Conservation (phyloP, 129 eudicot genomes). For the Calendula officinalis region DNA sequence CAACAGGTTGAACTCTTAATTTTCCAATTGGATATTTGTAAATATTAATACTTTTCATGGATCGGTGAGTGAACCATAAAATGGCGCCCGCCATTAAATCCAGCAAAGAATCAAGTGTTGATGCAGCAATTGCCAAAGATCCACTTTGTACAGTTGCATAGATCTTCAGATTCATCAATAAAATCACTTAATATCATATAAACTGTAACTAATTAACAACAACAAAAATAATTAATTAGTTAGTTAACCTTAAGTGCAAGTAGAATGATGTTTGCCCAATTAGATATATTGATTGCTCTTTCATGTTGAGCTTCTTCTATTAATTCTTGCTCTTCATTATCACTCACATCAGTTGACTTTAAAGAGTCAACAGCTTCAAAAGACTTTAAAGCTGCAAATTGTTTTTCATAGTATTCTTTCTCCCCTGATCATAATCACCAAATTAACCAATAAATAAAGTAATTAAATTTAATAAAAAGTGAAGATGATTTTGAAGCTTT, state of each 20-base stretch:
- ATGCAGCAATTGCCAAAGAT: constrained; percentile 74
- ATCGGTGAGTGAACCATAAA: constrained; percentile 65
- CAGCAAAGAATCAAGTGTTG: constrained; percentile 70
- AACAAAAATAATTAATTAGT: not conserved
- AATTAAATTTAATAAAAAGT: not conserved
- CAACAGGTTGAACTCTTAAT: constrained; percentile 70
- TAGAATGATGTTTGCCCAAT: constrained; percentile 55
- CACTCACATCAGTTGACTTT: constrained; percentile 18
- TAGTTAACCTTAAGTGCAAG: constrained; percentile 51
- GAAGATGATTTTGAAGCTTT: not conserved
- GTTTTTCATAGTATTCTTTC: constrained; percentile 67
- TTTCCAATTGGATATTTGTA: constrained; percentile 74
- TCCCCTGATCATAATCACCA: constrained; percentile 45
- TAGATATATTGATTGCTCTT: constrained; percentile 63
- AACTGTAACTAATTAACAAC: not conserved
- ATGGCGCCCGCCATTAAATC: constrained; percentile 81
- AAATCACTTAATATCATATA: not conserved
- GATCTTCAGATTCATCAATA: constrained; percentile 35
- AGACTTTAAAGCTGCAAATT: constrained; percentile 59
- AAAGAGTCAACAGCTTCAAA: constrained; percentile 66
- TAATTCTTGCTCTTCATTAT: constrained; percentile 44
- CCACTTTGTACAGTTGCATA: constrained; percentile 70
- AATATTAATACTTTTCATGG: constrained; percentile 66
- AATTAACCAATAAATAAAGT: not conserved
- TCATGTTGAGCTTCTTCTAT: constrained; percentile 55